phyloP scores from a whole-genome alignment of 192 early-diverging fungal species.

The Rhizophagus prolifer region DNA sequence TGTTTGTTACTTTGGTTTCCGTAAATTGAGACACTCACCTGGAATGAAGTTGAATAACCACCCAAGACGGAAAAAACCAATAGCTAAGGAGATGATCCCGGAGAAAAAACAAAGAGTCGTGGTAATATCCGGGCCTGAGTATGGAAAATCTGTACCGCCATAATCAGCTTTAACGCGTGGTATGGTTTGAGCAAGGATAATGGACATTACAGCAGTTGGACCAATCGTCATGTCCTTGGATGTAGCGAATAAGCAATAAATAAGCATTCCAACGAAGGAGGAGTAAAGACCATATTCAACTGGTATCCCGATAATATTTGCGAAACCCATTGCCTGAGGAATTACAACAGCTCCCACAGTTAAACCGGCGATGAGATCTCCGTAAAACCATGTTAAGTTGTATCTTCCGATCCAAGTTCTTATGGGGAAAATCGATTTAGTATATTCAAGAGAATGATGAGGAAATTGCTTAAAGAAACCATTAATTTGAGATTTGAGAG shows the following conservation, averaged over 20 bases:
- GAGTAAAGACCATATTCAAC: slow-evolving; percentile 73
- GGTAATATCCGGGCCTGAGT: slow-evolving; percentile 38
- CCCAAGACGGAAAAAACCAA: slow-evolving; percentile 83
- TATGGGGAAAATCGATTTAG: slow-evolving; percentile 17
- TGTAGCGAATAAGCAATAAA: slow-evolving; percentile 74
- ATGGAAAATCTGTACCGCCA: not conserved
- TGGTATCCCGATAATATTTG: slow-evolving; percentile 53
- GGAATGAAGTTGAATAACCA: slow-evolving; percentile 88
- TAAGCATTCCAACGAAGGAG: slow-evolving; percentile 56
- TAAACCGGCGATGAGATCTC: slow-evolving; percentile 67
- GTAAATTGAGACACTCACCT: slow-evolving; percentile 62
- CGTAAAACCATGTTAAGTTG: slow-evolving; percentile 44
- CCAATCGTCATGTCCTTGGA: slow-evolving; percentile 75
- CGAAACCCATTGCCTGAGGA: slow-evolving; percentile 70
- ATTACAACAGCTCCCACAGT: slow-evolving; percentile 74
- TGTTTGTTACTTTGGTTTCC: not conserved
- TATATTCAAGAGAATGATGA: slow-evolving; percentile 11
- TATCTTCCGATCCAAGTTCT: slow-evolving; percentile 13
- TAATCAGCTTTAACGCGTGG: not conserved
- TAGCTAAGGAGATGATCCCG: slow-evolving; percentile 67
- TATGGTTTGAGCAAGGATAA: slow-evolving; percentile 14
- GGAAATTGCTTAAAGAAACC: not conserved
- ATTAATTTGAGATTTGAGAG: not conserved
- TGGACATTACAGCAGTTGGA: slow-evolving; percentile 42
- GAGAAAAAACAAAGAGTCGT: slow-evolving; percentile 68